A percentile compares a stretch with the other conserved stretches of the same genome.
Evolutionary conservation across 257 asterid genomes (phyloP).

Genomic region (Handroanthus guayacan): DNA sequence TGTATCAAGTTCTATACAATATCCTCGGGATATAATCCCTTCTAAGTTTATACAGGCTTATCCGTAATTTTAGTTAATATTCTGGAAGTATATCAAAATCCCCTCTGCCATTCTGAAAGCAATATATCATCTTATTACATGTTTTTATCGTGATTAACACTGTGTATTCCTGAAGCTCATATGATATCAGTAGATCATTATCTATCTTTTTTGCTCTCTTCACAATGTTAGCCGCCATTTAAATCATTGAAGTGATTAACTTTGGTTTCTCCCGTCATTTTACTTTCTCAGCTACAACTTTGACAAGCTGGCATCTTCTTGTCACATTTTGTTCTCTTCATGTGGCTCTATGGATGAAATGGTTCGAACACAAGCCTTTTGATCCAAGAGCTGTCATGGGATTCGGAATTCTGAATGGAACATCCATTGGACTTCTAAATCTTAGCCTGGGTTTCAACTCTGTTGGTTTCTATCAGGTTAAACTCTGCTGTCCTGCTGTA

Average conservation of each 20-base stretch:
- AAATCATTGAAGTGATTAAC: slow-evolving; percentile 33
- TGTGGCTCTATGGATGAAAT: slow-evolving; percentile 79
- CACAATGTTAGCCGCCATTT: background rate
- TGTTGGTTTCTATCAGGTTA: slow-evolving; percentile 95
- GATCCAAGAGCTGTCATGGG: slow-evolving; percentile 94
- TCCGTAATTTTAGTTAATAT: background rate
- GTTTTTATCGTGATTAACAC: background rate
- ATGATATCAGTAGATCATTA: background rate
- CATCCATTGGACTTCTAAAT: slow-evolving; percentile 89
- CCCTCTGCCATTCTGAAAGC: background rate
- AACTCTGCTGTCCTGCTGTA: slow-evolving; percentile 25
- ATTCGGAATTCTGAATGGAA: slow-evolving; percentile 86
- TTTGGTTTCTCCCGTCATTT: slow-evolving; percentile 38
- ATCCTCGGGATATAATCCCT: background rate
- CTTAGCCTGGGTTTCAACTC: slow-evolving; percentile 94
- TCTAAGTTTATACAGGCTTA: too few species aligned
- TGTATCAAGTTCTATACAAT: background rate
- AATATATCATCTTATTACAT: background rate
- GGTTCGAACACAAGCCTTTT: slow-evolving; percentile 93
- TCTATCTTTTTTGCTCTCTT: background rate
- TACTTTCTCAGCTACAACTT: slow-evolving; percentile 76
- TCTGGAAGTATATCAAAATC: background rate
- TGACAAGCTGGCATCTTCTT: slow-evolving; percentile 97
- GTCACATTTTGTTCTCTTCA: slow-evolving; percentile 94
- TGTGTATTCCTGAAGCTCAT: background rate